Percentiles rank a stretch among this genome's conserved stretches.
These are phyloP conservation scores for Klebsormidium nitens DNA, from an alignment of 139 green algal genomes.

Conservation along the genomic window DNA sequence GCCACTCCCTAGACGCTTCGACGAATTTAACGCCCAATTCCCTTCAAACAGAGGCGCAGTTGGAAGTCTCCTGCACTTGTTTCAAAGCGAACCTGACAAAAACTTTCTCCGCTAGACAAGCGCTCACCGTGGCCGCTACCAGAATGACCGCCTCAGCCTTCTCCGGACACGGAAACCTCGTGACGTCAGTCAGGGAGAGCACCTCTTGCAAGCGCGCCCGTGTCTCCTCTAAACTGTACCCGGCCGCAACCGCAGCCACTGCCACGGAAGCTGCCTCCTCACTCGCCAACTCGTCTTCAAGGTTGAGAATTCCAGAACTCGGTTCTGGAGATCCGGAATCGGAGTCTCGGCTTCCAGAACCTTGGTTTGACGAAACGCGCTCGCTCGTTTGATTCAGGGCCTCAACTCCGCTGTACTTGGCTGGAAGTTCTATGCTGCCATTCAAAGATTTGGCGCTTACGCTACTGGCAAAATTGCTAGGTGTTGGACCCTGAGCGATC, in stretches of 20 bases:
- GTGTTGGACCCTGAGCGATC: too few relatives aligned
- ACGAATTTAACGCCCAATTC: neutral
- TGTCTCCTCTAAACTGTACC: conserved; percentile 3
- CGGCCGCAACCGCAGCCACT: neutral
- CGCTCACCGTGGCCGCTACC: conserved; percentile 11
- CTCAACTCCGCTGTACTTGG: neutral
- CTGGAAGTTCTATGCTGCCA: too few relatives aligned
- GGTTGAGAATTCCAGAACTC: too few relatives aligned
- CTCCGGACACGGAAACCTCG: conserved; percentile 10
- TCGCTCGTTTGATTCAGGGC: neutral
- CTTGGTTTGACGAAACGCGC: too few relatives aligned
- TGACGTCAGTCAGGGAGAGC: conserved; percentile 24
- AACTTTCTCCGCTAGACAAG: too few relatives aligned
- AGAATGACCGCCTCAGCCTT: conserved; percentile 14
- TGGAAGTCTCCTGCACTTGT: neutral
- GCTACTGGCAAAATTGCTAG: too few relatives aligned
- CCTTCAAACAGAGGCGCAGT: neutral
- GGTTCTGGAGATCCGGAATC: too few relatives aligned
- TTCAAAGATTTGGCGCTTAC: too few relatives aligned
- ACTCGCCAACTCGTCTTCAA: too few relatives aligned
- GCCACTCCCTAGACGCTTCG: neutral
- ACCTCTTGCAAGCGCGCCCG: conserved; percentile 8
- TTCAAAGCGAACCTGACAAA: too few relatives aligned
- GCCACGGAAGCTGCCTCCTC: neutral
- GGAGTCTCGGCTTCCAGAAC: too few relatives aligned